Base-by-base conservation (phyloP, 2,329 filamentous ascomycete genomes). In the Cercospora berteroae region DNA sequence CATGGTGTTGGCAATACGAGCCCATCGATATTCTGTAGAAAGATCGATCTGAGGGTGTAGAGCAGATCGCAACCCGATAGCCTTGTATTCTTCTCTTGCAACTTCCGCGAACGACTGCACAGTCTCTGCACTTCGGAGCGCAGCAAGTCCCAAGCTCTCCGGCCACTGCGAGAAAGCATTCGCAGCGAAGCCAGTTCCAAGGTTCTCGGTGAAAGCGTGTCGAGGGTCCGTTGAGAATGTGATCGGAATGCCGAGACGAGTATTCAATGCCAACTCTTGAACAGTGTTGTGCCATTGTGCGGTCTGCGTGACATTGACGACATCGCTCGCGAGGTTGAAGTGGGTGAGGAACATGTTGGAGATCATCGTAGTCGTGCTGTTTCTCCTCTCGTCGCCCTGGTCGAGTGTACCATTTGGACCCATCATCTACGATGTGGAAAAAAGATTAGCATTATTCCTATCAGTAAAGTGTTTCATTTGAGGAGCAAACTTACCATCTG, bases 31-130 rank as follows among this genome's bases (percentile, higher is more conserved):
- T 67, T 86, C 84, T 0, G 84, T 86, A 0, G 83, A 74, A 0
- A 86, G 74, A 68, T 86, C 83, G 6, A 85, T 80, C 65, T 85
- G 83, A 0, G 84, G 84, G 60, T 85, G 83, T 0, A 86, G 75
- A 1, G 83, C 79, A 2, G 78, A 76, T 5, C 83, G 79, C 8
- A 86, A 76, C 2, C 84, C 80, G 20, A 81, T 74, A 1, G 78
- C 79, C 52, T 76, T 66, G 67, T 81, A 82, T 69, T 86, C 84
- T 69, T 84, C 79, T 5, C 83, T 79, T 0, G 81, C 83, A 20
- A 85, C 78, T 36, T 85, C 80, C 7, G 81, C 83, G 61, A 86
- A 86, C 16, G 74, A 77, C 58, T 80, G 73, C 1, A 84, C 82
- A 0, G 84, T 72, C 0, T 79, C 76, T 0, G 81, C 74, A 16